These are phyloP conservation scores for Gaertneriomyces sp. DNA, from an alignment of 192 early-diverging fungal genomes.

Conservation along the genomic window DNA sequence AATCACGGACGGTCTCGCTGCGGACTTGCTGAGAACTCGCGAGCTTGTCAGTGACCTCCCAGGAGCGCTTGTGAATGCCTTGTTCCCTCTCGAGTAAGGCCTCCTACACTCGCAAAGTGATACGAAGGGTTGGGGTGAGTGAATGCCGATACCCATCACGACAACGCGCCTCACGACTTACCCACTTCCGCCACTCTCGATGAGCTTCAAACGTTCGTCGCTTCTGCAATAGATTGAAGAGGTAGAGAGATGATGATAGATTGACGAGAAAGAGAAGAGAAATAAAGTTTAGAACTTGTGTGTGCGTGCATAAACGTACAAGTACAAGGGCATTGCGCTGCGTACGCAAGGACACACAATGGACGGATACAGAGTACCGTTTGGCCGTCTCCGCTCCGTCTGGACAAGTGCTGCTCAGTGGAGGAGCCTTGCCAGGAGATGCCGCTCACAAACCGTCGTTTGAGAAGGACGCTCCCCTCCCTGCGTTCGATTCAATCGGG, in stretches of 20 bases:
- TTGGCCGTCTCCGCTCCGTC: neutral
- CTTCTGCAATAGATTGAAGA: too few species aligned
- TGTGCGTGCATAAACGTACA: neutral
- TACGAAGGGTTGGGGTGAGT: too few species aligned
- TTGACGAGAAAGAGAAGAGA: neutral
- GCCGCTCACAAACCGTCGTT: neutral
- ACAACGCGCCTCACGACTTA: too few species aligned
- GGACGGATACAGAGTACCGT: neutral
- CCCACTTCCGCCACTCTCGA: neutral
- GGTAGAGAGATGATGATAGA: neutral
- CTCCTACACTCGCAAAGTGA: too few species aligned
- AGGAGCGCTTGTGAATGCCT: too few species aligned
- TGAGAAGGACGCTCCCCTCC: too few species aligned
- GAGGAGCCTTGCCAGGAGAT: conserved; percentile 1
- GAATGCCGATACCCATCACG: too few species aligned
- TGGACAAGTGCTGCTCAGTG: neutral
- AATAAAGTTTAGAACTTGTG: neutral
- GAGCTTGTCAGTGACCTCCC: too few species aligned
- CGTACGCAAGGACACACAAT: neutral
- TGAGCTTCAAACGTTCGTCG: neutral
- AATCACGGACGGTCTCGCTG: too few species aligned
- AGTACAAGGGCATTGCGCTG: neutral
- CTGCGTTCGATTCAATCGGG: neutral
- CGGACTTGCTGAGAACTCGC: too few species aligned
- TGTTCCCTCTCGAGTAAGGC: too few species aligned